Base-by-base conservation (phyloP, 2,329 filamentous ascomycete genomes). In the Cordyceps militaris region DNA sequence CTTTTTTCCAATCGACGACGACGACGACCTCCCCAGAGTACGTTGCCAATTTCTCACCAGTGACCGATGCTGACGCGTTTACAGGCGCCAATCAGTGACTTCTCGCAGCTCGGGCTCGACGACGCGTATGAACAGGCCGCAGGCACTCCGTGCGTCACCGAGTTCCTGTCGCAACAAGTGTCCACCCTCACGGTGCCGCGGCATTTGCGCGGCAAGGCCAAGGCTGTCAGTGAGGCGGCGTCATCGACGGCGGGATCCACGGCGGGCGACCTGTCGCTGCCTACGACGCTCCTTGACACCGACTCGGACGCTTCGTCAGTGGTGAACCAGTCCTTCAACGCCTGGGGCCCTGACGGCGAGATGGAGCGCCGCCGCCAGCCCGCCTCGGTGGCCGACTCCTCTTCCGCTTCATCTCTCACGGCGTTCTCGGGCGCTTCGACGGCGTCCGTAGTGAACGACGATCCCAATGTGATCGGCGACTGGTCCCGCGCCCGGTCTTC, bases 71-170 rank as follows among this genome's bases (percentile, higher is more conserved):
- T n/a, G n/a, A n/a, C n/a, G n/a, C n/a, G n/a, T n/a, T n/a, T n/a
- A 16, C 2, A 71, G 69, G 67, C 66, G 5, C 68, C 68, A 1
- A 62, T 71, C 6, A 62, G 66, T 1, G 58, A 58, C 1, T 48
- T 66, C 1, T 58, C 61, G 1, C 60, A 63, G 0, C 63, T 70
- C 14, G 65, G 66, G 0, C 55, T 71, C 1, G 50, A 53, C 4
- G 54, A 63, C 7, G 16, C 58, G 2, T 49, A 59, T 24, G 10
- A 36, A n/a, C 9, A 34, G 19, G 19, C 19, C n/a, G 14, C 36
- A 8, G 28, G 30, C 2, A 5, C n/a, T 3, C 14, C 28, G 5
- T 34, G 28, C 21, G 19, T 44, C 3, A 13, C 9, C 7, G n/a
- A 48, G 34, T 23, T 56, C 4, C 16, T 56, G 3, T 48, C 53